These are phyloP conservation scores for Leishmania guyanensis DNA, from an alignment of 208 protist species.

Conservation along the genomic window DNA sequence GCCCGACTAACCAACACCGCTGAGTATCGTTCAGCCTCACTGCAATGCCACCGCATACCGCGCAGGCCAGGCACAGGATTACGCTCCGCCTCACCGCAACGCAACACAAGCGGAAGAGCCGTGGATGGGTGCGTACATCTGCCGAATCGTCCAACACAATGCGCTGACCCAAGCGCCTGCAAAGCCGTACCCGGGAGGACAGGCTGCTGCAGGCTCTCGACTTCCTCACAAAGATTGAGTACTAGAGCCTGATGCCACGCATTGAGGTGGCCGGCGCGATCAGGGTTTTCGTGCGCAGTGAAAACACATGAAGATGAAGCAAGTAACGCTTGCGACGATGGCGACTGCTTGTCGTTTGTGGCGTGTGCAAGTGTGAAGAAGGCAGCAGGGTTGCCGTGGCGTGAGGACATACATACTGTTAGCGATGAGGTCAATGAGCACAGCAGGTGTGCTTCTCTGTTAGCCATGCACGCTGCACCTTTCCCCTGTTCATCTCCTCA, in stretches of 20 bases:
- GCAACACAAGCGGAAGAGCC: not conserved
- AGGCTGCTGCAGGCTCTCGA: not conserved
- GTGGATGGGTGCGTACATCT: not conserved
- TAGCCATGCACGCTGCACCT: not conserved
- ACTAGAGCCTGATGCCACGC: not conserved
- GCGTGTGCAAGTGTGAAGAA: not conserved
- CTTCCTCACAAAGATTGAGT: not conserved
- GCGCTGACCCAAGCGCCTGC: not conserved
- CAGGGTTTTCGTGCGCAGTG: not conserved
- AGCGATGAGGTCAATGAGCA: not conserved
- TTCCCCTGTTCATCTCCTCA: not conserved
- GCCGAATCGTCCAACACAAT: not conserved
- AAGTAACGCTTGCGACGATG: constrained; percentile 2
- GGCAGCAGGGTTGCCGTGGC: not conserved
- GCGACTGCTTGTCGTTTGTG: not conserved
- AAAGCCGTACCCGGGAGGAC: not conserved
- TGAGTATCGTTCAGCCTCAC: not conserved
- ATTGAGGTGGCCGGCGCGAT: not conserved
- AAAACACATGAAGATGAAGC: not conserved
- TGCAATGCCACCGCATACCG: not conserved
- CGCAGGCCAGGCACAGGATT: not conserved
- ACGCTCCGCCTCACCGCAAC: not conserved
- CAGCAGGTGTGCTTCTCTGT: not conserved
- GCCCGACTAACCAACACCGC: not conserved
- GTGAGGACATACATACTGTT: not conserved